These are phyloP conservation scores for Gossypium raimondii DNA, from an alignment of 345 rosid genomes.

Conservation along the genomic window DNA sequence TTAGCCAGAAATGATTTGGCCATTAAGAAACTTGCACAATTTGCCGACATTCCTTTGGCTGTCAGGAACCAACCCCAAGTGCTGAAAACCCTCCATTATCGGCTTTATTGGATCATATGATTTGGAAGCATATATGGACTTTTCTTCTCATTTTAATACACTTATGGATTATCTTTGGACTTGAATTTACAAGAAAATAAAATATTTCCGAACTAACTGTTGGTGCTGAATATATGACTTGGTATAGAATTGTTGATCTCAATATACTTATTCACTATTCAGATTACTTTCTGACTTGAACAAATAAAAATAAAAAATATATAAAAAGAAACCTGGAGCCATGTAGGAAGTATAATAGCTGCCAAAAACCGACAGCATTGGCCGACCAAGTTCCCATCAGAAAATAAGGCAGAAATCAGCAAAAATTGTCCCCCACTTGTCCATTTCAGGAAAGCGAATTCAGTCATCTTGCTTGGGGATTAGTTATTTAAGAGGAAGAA, in stretches of 20 bases:
- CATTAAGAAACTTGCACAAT: background rate
- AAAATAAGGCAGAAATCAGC: background rate
- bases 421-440: constrained; percentile 2
- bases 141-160: too few species aligned
- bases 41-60: background rate
- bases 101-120: background rate
- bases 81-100: background rate
- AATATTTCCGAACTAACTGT: background rate
- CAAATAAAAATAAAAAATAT: too few species aligned
- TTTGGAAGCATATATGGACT: too few species aligned
- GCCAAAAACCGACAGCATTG: background rate
- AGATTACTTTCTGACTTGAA: background rate
- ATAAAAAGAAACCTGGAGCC: background rate
- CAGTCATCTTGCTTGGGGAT: background rate
- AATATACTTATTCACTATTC: background rate
- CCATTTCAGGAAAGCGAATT: background rate
- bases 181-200: too few species aligned
- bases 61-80: too few species aligned
- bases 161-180: too few species aligned
- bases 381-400: constrained; percentile 8
- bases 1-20: background rate
- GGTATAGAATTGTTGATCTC: background rate
- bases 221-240: background rate
- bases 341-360: background rate
- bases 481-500: background rate